phyloP scores from a whole-genome alignment of 257 asterid genomes.

The Eustoma russellianum region DNA sequence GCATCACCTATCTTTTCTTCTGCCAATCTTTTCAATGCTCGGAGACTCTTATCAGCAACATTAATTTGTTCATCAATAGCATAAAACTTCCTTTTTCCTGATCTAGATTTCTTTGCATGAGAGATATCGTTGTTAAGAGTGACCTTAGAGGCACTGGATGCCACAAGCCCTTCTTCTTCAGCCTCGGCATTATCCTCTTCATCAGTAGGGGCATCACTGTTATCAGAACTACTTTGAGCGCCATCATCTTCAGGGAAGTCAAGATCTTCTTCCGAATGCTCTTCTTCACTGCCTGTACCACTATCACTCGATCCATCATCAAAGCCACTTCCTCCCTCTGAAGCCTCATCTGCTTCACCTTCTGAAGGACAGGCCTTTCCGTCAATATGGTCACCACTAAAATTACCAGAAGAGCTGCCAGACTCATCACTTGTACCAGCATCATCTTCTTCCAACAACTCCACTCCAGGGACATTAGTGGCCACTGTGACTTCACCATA shows the following conservation, averaged over 20 bases:
- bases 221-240: conserved; percentile 20
- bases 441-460: conserved; percentile 59
- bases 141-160: conserved; percentile 14
- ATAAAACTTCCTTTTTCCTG: conserved; percentile 57
- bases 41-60: conserved; percentile 59
- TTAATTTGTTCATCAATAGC: conserved; percentile 54
- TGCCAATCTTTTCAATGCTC: conserved; percentile 76
- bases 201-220: conserved; percentile 20
- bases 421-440: conserved; percentile 27
- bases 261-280: conserved; percentile 24
- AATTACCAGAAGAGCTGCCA: conserved; percentile 16
- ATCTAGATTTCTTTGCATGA: conserved; percentile 18
- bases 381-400: conserved; percentile 23
- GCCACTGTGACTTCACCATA: conserved; percentile 72
- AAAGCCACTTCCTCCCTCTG: conserved; percentile 29
- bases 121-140: too few relatives aligned
- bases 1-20: conserved; percentile 28
- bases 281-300: conserved; percentile 16
- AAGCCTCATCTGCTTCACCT: conserved; percentile 25
- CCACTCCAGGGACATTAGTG: conserved; percentile 68
- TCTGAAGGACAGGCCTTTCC: conserved; percentile 14
- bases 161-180: conserved; percentile 26
- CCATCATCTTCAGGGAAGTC: conserved; percentile 30
- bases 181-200: conserved; percentile 23
- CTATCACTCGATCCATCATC: conserved; percentile 24